A percentile compares a stretch with the other conserved stretches of the same genome.
Conservation (phyloP, 2,329 filamentous ascomycete species). For the Knufia petricola region DNA sequence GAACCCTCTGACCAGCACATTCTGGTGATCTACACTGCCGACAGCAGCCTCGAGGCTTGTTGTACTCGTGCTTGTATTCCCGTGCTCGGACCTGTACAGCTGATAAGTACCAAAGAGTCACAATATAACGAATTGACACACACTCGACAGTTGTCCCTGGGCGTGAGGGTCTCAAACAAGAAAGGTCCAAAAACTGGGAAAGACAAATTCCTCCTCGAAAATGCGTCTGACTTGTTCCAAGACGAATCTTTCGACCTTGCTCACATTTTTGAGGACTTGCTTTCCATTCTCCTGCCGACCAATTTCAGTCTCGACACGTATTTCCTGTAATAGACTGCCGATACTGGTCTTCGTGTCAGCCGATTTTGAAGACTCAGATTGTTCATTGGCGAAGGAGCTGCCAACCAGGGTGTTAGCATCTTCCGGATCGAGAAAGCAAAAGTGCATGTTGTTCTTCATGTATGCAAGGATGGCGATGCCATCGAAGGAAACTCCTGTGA, state of each 20-base stretch:
- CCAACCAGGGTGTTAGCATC: constrained; percentile 69
- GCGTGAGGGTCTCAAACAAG: constrained; percentile 57
- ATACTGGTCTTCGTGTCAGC: constrained; percentile 11
- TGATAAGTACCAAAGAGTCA: too few species aligned
- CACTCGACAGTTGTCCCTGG: too few species aligned
- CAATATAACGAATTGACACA: too few species aligned
- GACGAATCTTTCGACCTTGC: constrained; percentile 96
- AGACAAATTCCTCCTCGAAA: constrained; percentile 97
- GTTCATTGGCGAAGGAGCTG: constrained; percentile 32
- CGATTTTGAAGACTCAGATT: constrained; percentile 24
- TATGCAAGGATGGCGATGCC: constrained; percentile 87
- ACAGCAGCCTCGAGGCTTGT: not conserved
- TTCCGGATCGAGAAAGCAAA: constrained; percentile 88
- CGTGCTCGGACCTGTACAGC: not conserved
- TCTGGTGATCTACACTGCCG: not conserved
- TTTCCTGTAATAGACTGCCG: constrained; percentile 81
- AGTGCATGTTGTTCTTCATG: constrained; percentile 79
- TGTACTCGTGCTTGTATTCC: too few species aligned
- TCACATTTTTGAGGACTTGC: constrained; percentile 94
- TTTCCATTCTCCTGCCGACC: constrained; percentile 83
- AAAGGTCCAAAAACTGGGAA: constrained; percentile 97
- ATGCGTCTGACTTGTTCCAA: constrained; percentile 92
- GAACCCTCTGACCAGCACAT: not conserved
- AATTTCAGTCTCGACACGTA: constrained; percentile 95
- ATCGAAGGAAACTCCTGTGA: constrained; percentile 90